Base-by-base conservation (phyloP, 164 flowering plant species). In the Liriodendron chinense region DNA sequence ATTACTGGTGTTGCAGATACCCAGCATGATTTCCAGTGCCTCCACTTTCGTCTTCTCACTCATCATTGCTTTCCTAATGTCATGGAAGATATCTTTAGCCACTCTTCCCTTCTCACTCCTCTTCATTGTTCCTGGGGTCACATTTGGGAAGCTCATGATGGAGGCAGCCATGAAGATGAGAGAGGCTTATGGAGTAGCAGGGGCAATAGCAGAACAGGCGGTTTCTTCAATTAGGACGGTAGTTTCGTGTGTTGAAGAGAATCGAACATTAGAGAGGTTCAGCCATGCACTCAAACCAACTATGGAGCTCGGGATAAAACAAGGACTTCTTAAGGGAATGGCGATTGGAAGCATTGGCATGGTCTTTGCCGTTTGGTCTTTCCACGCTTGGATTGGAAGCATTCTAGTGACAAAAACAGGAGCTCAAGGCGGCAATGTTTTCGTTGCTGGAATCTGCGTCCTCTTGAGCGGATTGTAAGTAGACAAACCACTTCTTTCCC, bases 41-140 rank as follows among this genome's bases (percentile, higher is more conserved):
- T 78, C 89, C 34, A 66, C 88, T 9, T 87, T 87, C 82, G 2
- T 83, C 75, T 65, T 65, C 68, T 56, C 85, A 75, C 66, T 81
- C 21, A 9, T 83, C 1, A 74, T 81, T 22, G 83, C 90, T 21
- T 85, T 88, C 69, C 1, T 76, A 9, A 82, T 88, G 9, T 88
- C 90, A 22, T 91, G 94, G 94, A 79, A 80, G 73, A 71, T 91
- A 18, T 80, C 89, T 21, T 18, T 91, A n/a, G 87, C 85, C 2
- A 77, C 85, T 64, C 22, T 91, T 9, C 94, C 94, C 9, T 77
- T 87, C 28, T 43, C 78, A 18, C 59, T 34, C 2, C 47, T 83
- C 34, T 47, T 83, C 66, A 75, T 82, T 67, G 59, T 83, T 26
- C 85, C 87, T 21, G 84, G 84, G 13, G 50, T 84, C 9, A 76